phyloP scores from a whole-genome alignment of 2,329 filamentous ascomycete genomes.

The Alternaria triticina region DNA sequence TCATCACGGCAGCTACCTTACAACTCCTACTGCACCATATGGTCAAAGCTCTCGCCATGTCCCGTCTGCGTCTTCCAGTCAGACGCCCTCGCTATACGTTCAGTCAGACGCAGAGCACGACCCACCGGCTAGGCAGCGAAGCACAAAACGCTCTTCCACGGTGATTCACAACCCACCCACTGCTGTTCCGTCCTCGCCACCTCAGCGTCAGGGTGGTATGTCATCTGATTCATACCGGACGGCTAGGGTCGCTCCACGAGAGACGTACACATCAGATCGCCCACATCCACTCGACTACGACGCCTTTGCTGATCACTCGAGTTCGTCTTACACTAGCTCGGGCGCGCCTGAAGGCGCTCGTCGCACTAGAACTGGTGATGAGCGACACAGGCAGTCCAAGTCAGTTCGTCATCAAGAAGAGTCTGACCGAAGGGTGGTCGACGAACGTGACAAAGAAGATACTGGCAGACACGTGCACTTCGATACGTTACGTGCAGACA shows the following conservation, averaged over 20 bases:
- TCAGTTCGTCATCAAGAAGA: slow-evolving; percentile 33
- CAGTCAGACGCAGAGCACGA: slow-evolving; percentile 41
- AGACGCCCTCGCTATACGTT: slow-evolving; percentile 36
- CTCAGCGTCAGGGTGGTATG: slow-evolving; percentile 16
- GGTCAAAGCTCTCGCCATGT: slow-evolving; percentile 33
- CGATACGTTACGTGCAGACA: slow-evolving; percentile 31
- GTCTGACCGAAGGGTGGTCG: slow-evolving; percentile 22
- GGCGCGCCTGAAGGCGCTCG: slow-evolving; percentile 30
- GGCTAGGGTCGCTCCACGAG: slow-evolving; percentile 26
- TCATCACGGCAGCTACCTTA: slow-evolving; percentile 25
- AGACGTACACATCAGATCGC: slow-evolving; percentile 15
- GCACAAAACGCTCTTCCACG: slow-evolving; percentile 28
- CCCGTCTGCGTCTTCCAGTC: slow-evolving; percentile 39
- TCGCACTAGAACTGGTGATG: slow-evolving; percentile 28
- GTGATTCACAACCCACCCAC: slow-evolving; percentile 38
- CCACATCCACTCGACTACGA: slow-evolving; percentile 30
- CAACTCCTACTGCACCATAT: slow-evolving; percentile 25
- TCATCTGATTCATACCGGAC: slow-evolving; percentile 29
- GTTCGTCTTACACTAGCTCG: slow-evolving; percentile 29
- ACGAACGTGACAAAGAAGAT: slow-evolving; percentile 20
- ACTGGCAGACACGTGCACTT: slow-evolving; percentile 37
- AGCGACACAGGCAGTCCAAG: slow-evolving; percentile 25
- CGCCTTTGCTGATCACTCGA: slow-evolving; percentile 22
- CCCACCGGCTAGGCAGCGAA: slow-evolving; percentile 28
- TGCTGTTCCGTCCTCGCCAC: slow-evolving; percentile 23